Base-by-base conservation (phyloP, 108 stramenopile species). In the Cyclotella atomus region DNA sequence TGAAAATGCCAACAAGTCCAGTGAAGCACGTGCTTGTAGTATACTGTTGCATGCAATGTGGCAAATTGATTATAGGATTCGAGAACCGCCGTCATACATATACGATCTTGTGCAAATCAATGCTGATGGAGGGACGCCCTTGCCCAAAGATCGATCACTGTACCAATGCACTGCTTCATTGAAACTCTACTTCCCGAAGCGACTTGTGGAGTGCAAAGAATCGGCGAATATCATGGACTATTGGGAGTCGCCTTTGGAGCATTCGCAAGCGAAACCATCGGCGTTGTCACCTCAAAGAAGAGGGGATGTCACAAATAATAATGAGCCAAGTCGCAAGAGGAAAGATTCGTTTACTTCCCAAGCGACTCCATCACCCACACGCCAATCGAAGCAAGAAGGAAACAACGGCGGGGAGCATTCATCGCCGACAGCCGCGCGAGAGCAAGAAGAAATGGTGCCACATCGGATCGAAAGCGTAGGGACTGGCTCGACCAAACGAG, bases 1-100 rank as follows among this genome's bases (percentile, higher is more conserved):
- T 74, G 90, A 85, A 38, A 83, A 91, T 75, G 84, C 84, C 0
- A 90, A 89, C 65, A 87, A 84, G 59, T 81, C 89, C 2, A 76
- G 90, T 20, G 93, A 89, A 25, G 93, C 93, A 14, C 87, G 84
- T 63, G 88, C 90, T 12, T 94, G 90, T 56, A 87, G 84, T 43
- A 83, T 87, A 8, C 67, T 94, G 52, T 73, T 94, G 15, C 89
- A 94, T 81, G 90, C 90, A 5, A 90, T 94, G 88, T 83, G 88
- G 46, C 93, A 94, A 54, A 94, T 94, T 61, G 90, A 91, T 59
- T 85, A 78, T 25, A 64, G 89, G 15, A 85, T 94, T 16, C 76
- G 84, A 38, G 89, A 91, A 55, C 85, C 88, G 33, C 92, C 92
- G 38, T 66, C 69, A 8, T 94, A 89, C 47, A 47, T 70, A 1